These are phyloP conservation scores for Colletotrichum horii DNA, from an alignment of 2,329 filamentous ascomycete genomes.

Conservation along the genomic window DNA sequence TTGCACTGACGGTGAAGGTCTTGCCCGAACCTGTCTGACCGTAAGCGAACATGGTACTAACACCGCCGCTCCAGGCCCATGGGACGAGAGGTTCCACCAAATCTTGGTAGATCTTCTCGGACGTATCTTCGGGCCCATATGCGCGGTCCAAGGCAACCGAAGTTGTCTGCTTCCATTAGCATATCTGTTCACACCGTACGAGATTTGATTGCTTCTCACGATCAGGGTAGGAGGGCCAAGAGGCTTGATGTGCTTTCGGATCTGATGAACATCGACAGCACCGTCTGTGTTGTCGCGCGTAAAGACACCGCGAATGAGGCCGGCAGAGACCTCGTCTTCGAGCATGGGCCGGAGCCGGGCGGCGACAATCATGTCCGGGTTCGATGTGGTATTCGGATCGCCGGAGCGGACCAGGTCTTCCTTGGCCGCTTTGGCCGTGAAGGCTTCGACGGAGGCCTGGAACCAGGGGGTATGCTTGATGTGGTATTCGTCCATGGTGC, in stretches of 20 bases:
- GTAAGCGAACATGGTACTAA: conserved; percentile 54
- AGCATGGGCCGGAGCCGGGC: conserved; percentile 41
- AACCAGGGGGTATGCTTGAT: conserved; percentile 7
- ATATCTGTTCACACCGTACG: background rate
- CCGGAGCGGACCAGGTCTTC: background rate
- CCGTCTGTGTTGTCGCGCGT: conserved; percentile 24
- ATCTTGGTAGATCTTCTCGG: conserved; percentile 45
- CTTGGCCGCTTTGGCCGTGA: background rate
- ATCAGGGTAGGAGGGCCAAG: conserved; percentile 32
- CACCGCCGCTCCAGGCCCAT: conserved; percentile 50
- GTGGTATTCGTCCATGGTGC: conserved; percentile 6
- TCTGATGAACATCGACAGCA: conserved; percentile 41
- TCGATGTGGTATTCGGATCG: background rate
- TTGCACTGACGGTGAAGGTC: conserved; percentile 46
- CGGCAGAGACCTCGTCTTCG: conserved; percentile 34
- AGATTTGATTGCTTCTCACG: conserved; percentile 16
- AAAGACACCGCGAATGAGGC: conserved; percentile 32
- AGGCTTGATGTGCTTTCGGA: conserved; percentile 35
- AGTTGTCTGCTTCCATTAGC: conserved; percentile 30
- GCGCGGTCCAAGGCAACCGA: conserved; percentile 39
- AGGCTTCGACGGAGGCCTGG: background rate
- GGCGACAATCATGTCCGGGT: conserved; percentile 37
- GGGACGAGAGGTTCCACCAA: conserved; percentile 46
- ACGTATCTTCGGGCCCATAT: conserved; percentile 38
- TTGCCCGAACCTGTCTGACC: conserved; percentile 56